A percentile compares a stretch with the other conserved stretches of the same genome.
These are phyloP conservation scores for Ophiostoma populinum DNA, from an alignment of 2,329 filamentous ascomycete species.

Conservation along the genomic window DNA sequence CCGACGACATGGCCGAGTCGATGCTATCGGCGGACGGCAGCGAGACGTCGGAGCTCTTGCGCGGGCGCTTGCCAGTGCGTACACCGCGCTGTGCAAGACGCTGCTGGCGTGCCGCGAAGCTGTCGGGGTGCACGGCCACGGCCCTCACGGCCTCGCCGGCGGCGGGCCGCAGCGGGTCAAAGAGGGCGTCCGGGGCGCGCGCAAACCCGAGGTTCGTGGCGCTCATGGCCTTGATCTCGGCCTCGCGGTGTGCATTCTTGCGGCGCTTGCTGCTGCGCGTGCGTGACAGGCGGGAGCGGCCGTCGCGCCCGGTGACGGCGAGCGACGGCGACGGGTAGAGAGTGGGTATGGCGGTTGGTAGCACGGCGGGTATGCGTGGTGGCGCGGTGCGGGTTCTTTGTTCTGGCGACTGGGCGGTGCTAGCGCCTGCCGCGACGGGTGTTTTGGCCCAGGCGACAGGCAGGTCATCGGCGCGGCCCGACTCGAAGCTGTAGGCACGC, in stretches of 20 bases:
- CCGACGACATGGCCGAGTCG: slow-evolving; percentile 57
- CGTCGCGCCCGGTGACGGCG: slow-evolving; percentile 36
- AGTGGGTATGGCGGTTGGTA: slow-evolving; percentile 29
- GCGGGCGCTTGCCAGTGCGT: slow-evolving; percentile 31
- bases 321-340: slow-evolving; percentile 41
- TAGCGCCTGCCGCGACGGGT: background rate
- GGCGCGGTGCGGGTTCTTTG: slow-evolving; percentile 10
- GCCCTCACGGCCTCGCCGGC: slow-evolving; percentile 47
- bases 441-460: slow-evolving; percentile 10
- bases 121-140: slow-evolving; percentile 34
- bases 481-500: slow-evolving; percentile 45
- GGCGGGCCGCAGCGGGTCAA: slow-evolving; percentile 45
- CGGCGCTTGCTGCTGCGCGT: slow-evolving; percentile 68
- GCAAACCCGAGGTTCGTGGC: too few relatives aligned
- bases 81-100: background rate
- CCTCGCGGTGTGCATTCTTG: slow-evolving; percentile 55
- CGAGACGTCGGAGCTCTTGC: slow-evolving; percentile 44
- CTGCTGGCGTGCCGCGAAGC: slow-evolving; percentile 18
- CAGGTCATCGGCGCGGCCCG: slow-evolving; percentile 38
- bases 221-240: slow-evolving; percentile 76
- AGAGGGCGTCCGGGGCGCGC: too few relatives aligned
- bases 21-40: slow-evolving; percentile 58
- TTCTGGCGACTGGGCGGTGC: slow-evolving; percentile 13
- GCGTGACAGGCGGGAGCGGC: slow-evolving; percentile 39
- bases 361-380: slow-evolving; percentile 12